Evolutionary conservation across 2,329 filamentous ascomycete genomes (phyloP), one percentile per base, ranked within the genome.

Genomic region (Hypoxylon sp.): DNA sequence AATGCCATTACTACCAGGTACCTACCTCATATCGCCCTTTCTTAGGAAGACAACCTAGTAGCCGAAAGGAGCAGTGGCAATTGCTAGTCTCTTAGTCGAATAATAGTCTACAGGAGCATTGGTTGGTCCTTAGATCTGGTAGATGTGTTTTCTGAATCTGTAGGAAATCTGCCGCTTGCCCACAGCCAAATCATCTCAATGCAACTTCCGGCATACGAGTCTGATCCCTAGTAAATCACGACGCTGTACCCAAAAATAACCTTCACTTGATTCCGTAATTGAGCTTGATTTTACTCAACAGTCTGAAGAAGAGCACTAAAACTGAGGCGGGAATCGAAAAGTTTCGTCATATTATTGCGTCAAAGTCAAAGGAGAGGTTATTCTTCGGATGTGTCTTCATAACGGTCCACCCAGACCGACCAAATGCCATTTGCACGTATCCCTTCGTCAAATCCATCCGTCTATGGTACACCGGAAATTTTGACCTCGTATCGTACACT

Each of bases 401-500:
- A 48, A 52, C 28, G 45, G 25, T 14, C 51, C 21, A 62, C 32
- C 21, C 23, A 51, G 51, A 60, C 49, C 48, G 57, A 19, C 34
- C 30, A 25, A 53, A 64, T 60, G 59, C 43, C 63, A 19, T 55
- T 19, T n/a, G 34, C 43, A 46, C 30, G 17, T 50, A 57, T 52
- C 23, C 65, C 65, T 6, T 58, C 38, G 11, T 28, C 59, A 30
- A 34, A 60, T 51, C 45, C 51, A 56, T 34, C 50, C 50, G 14
- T 34, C 41, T 45, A 61, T 58, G 21, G 34, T 57, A 60, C 59
- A 66, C 32, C 32, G 13, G 43, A 13, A 30, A n/a, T 52, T 6
- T 23, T 28, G 21, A 46, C 21, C 17, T 60, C 45, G 30, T 69
- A 67, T 67, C 58, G 66, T 71, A 71, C 66, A 69, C n/a, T 10